Conservation (phyloP, 164 flowering plant species). For the Macadamia tetraphylla region DNA sequence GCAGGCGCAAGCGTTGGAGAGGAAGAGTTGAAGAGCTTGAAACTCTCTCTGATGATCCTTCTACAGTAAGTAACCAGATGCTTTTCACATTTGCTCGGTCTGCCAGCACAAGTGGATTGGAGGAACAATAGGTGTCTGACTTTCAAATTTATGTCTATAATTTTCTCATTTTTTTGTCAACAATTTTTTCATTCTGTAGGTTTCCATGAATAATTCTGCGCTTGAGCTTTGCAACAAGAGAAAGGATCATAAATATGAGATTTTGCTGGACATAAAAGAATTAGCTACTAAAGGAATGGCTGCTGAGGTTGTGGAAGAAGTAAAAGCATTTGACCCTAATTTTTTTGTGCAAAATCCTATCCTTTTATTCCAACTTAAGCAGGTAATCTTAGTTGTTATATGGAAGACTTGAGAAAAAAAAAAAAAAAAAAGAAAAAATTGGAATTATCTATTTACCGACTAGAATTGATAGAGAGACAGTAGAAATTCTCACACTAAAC, state of each 20-base stretch:
- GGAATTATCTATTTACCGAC: not conserved
- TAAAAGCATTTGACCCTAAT: slow-evolving; percentile 62
- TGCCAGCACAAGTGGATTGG: slow-evolving; percentile 13
- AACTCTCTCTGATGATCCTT: slow-evolving; percentile 21
- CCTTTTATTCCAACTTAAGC: slow-evolving; percentile 82
- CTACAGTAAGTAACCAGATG: slow-evolving; percentile 30
- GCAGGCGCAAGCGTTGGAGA: slow-evolving; percentile 87
- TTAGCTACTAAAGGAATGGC: slow-evolving; percentile 79
- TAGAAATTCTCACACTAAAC: slow-evolving; percentile 6
- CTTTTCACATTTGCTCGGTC: slow-evolving; percentile 8
- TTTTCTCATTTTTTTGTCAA: not conserved
- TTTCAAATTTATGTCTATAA: not conserved
- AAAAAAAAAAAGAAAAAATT: no score
- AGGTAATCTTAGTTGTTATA: slow-evolving; percentile 35
- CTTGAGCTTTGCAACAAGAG: slow-evolving; percentile 13
- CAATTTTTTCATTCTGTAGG: slow-evolving; percentile 32
- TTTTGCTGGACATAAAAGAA: slow-evolving; percentile 72
- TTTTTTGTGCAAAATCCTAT: slow-evolving; percentile 71
- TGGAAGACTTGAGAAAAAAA: not conserved
- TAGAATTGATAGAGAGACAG: not conserved
- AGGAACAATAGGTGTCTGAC: slow-evolving; percentile 31
- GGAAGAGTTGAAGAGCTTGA: slow-evolving; percentile 57
- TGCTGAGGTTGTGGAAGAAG: slow-evolving; percentile 84
- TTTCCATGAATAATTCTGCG: slow-evolving; percentile 16
- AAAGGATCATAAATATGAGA: slow-evolving; percentile 57